phyloP scores from a whole-genome alignment of 148 eudicot genomes.

The Heliamphora exappendiculata region DNA sequence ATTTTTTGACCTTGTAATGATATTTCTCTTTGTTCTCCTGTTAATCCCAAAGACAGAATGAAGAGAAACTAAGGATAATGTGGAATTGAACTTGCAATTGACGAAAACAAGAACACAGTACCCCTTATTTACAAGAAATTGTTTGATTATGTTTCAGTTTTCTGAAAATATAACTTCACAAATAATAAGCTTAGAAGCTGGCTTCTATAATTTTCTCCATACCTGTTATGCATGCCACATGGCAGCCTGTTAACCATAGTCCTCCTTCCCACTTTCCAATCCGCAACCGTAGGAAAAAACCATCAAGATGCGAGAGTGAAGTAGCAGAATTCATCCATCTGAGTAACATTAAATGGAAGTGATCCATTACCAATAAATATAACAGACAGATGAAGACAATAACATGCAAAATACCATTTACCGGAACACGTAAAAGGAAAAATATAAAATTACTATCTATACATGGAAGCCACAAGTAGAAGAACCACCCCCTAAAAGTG shows the following conservation, averaged over 20 bases:
- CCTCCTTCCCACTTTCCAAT: slow-evolving; percentile 41
- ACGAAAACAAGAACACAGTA: not conserved
- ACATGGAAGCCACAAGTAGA: not conserved
- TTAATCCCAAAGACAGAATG: not conserved
- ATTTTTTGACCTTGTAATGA: slow-evolving; percentile 23
- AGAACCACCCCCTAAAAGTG: not conserved
- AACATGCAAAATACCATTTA: too few relatives aligned
- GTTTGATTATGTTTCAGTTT: too few relatives aligned
- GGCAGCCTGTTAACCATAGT: slow-evolving; percentile 46
- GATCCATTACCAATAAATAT: not conserved
- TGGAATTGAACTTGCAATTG: not conserved
- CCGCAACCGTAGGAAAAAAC: slow-evolving; percentile 58
- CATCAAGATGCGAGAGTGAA: slow-evolving; percentile 30
- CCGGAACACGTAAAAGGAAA: not conserved
- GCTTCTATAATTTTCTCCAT: not conserved
- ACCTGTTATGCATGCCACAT: slow-evolving; percentile 59
- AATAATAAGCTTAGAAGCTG: not conserved
- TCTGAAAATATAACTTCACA: not conserved
- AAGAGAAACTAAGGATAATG: not conserved
- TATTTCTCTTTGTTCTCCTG: slow-evolving; percentile 27
- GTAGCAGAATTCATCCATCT: slow-evolving; percentile 49
- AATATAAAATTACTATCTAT: too few relatives aligned
- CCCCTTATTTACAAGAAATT: not conserved
- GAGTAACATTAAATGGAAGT: slow-evolving; percentile 9
- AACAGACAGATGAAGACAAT: not conserved